A percentile compares a stretch with the other conserved stretches of the same genome.
Evolutionary conservation across 148 eudicot species (phyloP).

Genomic region (Heliamphora exappendiculata): DNA sequence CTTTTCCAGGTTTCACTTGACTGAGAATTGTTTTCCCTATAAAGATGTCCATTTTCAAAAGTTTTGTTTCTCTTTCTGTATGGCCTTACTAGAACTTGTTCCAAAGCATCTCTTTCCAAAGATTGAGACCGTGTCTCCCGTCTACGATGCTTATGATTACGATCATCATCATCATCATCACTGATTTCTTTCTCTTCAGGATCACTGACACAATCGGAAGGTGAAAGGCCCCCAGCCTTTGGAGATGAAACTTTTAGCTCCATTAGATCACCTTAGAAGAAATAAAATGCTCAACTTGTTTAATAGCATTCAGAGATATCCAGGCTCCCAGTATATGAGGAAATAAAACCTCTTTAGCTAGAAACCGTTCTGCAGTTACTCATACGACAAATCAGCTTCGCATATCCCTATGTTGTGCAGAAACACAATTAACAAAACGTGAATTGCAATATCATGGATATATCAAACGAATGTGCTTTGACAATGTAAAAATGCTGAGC

Average conservation of each 20-base stretch:
- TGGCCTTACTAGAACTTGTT: conserved; percentile 51
- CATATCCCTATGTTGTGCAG: neutral
- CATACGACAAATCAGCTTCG: conserved; percentile 7
- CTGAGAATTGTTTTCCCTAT: conserved; percentile 45
- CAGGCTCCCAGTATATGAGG: neutral
- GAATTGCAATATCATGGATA: neutral
- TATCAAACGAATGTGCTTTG: neutral
- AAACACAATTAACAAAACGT: neutral
- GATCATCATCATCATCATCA: conserved; percentile 97
- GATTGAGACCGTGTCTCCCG: conserved; percentile 68
- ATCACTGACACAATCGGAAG: conserved; percentile 58
- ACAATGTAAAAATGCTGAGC: neutral
- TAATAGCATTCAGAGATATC: neutral
- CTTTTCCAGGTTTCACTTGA: conserved; percentile 35
- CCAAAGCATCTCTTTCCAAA: conserved; percentile 49
- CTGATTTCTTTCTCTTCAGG: conserved; percentile 87
- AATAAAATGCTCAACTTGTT: neutral
- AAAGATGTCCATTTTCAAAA: conserved; percentile 61
- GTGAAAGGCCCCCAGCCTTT: conserved; percentile 44
- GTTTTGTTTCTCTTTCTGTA: conserved; percentile 66
- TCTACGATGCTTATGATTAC: conserved; percentile 96
- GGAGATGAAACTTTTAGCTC: conserved; percentile 53
- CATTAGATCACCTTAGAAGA: conserved; percentile 27
- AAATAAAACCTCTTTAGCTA: neutral
- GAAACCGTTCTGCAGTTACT: conserved; percentile 3